Base-by-base conservation (phyloP, 1,284 basidiomycete genomes). In the Xerocomus nothofagi region DNA sequence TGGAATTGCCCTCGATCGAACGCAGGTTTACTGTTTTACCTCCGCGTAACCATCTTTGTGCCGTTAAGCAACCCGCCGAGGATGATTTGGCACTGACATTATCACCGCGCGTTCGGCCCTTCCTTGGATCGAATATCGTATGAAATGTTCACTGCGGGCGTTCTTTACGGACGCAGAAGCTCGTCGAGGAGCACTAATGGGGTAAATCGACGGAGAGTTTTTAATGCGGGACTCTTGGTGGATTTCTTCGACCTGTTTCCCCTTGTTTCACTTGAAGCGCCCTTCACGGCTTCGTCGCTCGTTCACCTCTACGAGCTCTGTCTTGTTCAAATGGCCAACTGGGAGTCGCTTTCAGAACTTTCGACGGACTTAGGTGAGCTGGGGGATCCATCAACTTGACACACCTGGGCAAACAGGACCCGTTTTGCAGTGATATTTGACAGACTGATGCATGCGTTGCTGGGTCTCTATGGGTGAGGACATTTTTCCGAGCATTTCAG, bases 381-480 rank as follows among this genome's bases (percentile, higher is more conserved):
- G 27, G 4, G 21, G n/a, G 15, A 29, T 38, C 7, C 11, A 24
- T 47, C 33, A 5, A 17, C 21, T 10, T 8, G 6, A 10, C 21
- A 23, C 29, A 7, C 50, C 8, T 12, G 6, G n/a, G n/a, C 9
- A 11, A 43, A 10, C 34, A 23, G 21, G 29, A 18, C 27, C 34
- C 4, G 2, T 38, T 44, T 40, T 42, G 5, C 46, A 66, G 64
- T 53, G 26, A 34, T 51, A 32, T 66, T 70, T 23, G 50, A 59
- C 43, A 67, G 63, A 39, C 18, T 64, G 7, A 53, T 67, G 44
- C 64, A 66, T 39, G 50, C 48, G 2, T 38, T 70, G 14, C 36
- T 68, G 33, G 64, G 64, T 32, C 55, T 66, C n/a, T 66, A 66
- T 41, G 55, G 59, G 67, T 66, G 52, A 52, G 65, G 26, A 4